Evolutionary conservation across 2,329 filamentous ascomycete species (phyloP), one percentile per base, ranked within the genome.

Genomic region (Coniochaeta sp.): DNA sequence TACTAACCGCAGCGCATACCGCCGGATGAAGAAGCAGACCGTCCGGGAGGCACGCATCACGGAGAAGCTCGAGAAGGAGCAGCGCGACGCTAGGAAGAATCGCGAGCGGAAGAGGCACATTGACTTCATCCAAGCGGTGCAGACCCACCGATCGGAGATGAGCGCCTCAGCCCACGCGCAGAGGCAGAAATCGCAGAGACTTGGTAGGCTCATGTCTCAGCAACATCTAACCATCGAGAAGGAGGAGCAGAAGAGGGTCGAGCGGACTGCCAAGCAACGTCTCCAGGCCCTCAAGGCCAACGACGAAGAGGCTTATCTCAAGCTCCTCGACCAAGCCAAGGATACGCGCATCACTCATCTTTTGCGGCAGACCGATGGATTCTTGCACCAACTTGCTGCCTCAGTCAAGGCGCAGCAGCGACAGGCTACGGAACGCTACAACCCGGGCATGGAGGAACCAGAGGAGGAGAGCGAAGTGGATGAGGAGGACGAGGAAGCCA

Each of bases 341-440:
- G 94, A 99, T 75, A 97, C 92, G 33, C 92, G 94, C 85, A 99
- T 99, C 58, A 96, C 94, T 8, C 94, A 99, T 68, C 75, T 99
- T 64, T 86, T 99, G 61, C 90, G 89, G 65, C 94, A 99, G 72
- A 99, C 94, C 49, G 92, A 99, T 68, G 91, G 91, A 50, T 99
- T 99, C 83, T 79, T 99, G 73, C 87, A 91, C 60, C 92, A 97
- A 70, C 86, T 99, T 55, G 91, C 95, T 48, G 86, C 89, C 2
- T 97, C 94, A 14, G 94, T 99, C 66, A 94, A 95, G 67, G 85
- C 86, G 52, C 94, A 99, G 69, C 94, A 99, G 68, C 86, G 91
- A 50, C 88, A 85, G 64, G 85, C 88, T 38, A 85, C 83, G 28
- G 83, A 91, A 66, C 82, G 83, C 40, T 96, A 94, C 65, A 81